These are phyloP conservation scores for Phytophthora idaei DNA, from an alignment of 352 stramenopile species.

Conservation along the genomic window DNA sequence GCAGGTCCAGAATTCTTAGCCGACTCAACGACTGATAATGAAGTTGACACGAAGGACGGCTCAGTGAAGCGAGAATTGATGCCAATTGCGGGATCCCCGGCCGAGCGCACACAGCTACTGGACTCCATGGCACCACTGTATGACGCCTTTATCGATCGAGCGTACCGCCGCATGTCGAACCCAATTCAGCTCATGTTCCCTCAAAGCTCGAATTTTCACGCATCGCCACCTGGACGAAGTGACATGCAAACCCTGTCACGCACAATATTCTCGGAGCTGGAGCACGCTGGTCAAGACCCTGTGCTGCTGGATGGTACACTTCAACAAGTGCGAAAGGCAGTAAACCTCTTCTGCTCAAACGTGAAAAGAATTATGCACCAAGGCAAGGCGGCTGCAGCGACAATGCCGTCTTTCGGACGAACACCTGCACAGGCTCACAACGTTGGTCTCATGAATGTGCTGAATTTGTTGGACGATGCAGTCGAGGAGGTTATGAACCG, in stretches of 20 bases:
- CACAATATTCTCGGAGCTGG: slow-evolving; percentile 74
- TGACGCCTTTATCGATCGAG: slow-evolving; percentile 73
- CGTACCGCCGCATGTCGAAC: slow-evolving; percentile 65
- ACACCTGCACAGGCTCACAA: slow-evolving; percentile 82
- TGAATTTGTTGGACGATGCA: slow-evolving; percentile 70
- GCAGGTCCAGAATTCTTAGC: slow-evolving; percentile 30
- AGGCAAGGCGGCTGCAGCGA: slow-evolving; percentile 51
- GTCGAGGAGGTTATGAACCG: slow-evolving; percentile 59
- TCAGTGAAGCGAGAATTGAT: slow-evolving; percentile 17
- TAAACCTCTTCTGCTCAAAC: slow-evolving; percentile 73
- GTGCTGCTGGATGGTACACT: slow-evolving; percentile 64
- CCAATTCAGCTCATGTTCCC: slow-evolving; percentile 91
- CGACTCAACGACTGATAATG: slow-evolving; percentile 10
- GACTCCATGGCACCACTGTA: slow-evolving; percentile 71
- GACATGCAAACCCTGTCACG: slow-evolving; percentile 85
- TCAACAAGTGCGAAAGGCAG: slow-evolving; percentile 64
- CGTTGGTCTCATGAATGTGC: slow-evolving; percentile 68
- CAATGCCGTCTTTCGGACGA: slow-evolving; percentile 56
- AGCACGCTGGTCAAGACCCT: slow-evolving; percentile 63
- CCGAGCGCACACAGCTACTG: slow-evolving; percentile 70
- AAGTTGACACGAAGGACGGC: neutral
- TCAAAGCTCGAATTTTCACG: slow-evolving; percentile 82
- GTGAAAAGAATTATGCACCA: slow-evolving; percentile 79
- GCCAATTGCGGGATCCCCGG: slow-evolving; percentile 44
- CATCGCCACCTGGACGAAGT: slow-evolving; percentile 75